Evolutionary conservation across 2,329 filamentous ascomycete species (phyloP).

Genomic region (Pyrenochaeta sp.): DNA sequence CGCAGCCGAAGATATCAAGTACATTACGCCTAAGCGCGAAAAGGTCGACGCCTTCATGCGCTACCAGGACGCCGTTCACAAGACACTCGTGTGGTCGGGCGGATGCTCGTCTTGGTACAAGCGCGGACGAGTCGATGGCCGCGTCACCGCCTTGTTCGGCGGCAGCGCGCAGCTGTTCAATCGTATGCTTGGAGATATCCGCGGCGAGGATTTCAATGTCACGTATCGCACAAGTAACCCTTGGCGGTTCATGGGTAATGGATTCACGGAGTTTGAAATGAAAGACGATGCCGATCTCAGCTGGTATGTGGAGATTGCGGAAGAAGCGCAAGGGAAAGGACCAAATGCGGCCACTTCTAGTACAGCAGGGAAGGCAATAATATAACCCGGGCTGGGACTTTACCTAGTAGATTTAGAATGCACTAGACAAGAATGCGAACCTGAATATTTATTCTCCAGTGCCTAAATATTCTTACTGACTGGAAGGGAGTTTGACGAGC

Average conservation of each 20-base stretch:
- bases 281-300: slow-evolving; percentile 41
- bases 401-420: no score
- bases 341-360: slow-evolving; percentile 13
- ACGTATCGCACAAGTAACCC: slow-evolving; percentile 54
- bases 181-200: slow-evolving; percentile 39
- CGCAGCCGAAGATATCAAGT: slow-evolving; percentile 26
- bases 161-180: slow-evolving; percentile 27
- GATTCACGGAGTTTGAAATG: slow-evolving; percentile 53
- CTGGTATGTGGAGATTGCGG: slow-evolving; percentile 30
- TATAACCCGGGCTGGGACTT: no score
- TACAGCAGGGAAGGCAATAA: neutral
- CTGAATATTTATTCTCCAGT: no score
- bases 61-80: slow-evolving; percentile 26
- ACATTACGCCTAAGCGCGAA: slow-evolving; percentile 17
- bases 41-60: slow-evolving; percentile 23
- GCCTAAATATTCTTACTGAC: no score
- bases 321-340: slow-evolving; percentile 28
- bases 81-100: slow-evolving; percentile 27
- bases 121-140: slow-evolving; percentile 21
- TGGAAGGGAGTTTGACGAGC: no score
- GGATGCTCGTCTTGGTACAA: slow-evolving; percentile 27
- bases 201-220: slow-evolving; percentile 59
- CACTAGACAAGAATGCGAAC: no score
- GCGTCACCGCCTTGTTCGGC: slow-evolving; percentile 26
- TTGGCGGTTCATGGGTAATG: slow-evolving; percentile 60